Conservation (phyloP, 2,329 filamentous ascomycete genomes). For the Penicillium italicum region DNA sequence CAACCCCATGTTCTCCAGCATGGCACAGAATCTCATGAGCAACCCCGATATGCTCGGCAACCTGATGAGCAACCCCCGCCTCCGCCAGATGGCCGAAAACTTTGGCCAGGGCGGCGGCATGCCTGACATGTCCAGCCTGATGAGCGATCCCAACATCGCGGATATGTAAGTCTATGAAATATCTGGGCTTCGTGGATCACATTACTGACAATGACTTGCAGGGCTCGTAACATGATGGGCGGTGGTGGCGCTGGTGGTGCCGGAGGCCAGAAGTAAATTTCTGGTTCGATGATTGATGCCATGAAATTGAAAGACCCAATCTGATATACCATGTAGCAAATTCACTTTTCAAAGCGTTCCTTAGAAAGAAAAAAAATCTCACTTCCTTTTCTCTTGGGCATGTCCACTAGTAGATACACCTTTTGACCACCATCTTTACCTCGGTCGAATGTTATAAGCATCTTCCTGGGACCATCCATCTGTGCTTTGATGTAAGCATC, state of each 20-base stretch:
- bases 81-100: conserved; percentile 80
- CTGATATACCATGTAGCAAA: conserved; percentile 19
- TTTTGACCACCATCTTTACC: background rate
- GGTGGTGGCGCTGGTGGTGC: conserved; percentile 34
- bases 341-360: conserved; percentile 17
- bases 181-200: background rate
- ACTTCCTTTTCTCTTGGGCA: background rate
- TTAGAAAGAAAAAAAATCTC: conserved; percentile 15
- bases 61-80: conserved; percentile 87
- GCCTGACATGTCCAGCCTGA: conserved; percentile 79
- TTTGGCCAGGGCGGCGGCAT: conserved; percentile 75
- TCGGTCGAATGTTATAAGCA: background rate
- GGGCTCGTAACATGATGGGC: conserved; percentile 67
- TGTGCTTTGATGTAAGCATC: background rate
- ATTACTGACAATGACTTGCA: conserved; percentile 30
- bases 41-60: conserved; percentile 91
- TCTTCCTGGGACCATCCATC: background rate
- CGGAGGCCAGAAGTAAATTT: conserved; percentile 20
- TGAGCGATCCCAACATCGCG: conserved; percentile 88
- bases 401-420: background rate
- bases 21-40: conserved; percentile 96
- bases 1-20: conserved; percentile 97
- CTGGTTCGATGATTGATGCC: conserved; percentile 9
- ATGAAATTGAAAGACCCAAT: conserved; percentile 19
- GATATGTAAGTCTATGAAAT: conserved; percentile 71